Evolutionary conservation across 1,284 basidiomycete species (phyloP).

Genomic region (Tylopilus sp.): DNA sequence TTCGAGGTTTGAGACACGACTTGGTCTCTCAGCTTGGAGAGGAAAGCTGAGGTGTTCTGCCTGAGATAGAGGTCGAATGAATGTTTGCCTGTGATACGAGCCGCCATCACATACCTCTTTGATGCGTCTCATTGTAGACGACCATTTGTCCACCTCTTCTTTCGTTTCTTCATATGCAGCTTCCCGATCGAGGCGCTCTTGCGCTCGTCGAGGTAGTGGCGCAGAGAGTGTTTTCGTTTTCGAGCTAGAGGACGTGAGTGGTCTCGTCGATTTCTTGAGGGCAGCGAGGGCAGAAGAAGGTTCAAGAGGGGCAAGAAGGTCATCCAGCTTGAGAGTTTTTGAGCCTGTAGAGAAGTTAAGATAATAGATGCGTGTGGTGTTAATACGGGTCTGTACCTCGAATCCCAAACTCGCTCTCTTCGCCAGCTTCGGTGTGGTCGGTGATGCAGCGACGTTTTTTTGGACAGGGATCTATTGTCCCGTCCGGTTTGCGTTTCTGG

Average conservation of each 20-base stretch:
- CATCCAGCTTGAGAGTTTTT: conserved; percentile 61
- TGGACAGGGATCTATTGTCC: conserved; percentile 24
- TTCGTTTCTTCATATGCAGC: conserved; percentile 94
- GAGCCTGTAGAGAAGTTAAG: conserved; percentile 37
- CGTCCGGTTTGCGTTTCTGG: conserved; percentile 69
- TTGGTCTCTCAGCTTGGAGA: conserved; percentile 64
- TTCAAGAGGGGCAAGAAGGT: conserved; percentile 68
- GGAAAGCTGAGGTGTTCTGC: conserved; percentile 93
- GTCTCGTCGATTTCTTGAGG: conserved; percentile 68
- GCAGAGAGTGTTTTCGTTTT: conserved; percentile 67
- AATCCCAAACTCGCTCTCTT: conserved; percentile 69
- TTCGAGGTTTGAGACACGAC: conserved; percentile 69
- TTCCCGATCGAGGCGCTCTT: conserved; percentile 88
- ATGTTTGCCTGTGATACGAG: too few relatives aligned
- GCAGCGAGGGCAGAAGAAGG: conserved; percentile 54
- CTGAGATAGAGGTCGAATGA: conserved; percentile 33
- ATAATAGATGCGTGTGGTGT: conserved; percentile 4
- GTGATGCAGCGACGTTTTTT: conserved; percentile 62
- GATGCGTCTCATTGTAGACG: conserved; percentile 84
- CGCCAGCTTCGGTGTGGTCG: conserved; percentile 72
- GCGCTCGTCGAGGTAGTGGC: conserved; percentile 81
- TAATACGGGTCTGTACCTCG: conserved; percentile 39
- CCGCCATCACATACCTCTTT: conserved; percentile 52
- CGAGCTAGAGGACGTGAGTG: conserved; percentile 39
- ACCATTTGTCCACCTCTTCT: conserved; percentile 93